Base-by-base conservation (phyloP, 2,329 filamentous ascomycete species). In the Laburnicola sp. region DNA sequence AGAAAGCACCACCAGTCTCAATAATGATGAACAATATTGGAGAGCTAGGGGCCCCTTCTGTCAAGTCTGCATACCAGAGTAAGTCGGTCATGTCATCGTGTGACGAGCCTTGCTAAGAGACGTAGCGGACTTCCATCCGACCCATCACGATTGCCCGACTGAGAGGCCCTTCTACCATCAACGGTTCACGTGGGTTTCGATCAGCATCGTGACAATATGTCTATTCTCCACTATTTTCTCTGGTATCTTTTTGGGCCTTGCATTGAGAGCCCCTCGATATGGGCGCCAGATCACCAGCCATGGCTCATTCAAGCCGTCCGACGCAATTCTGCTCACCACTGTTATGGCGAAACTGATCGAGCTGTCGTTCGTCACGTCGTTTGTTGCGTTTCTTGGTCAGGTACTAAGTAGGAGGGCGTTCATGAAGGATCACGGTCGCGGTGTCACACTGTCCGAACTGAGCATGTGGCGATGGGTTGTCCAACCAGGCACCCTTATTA, bases 331-430 rank as follows among this genome's bases (percentile, higher is more conserved):
- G 1, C 64, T 92, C 0, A 85, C 83, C n/a, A 82, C 87, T 0
- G 71, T 90, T 2, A 75, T 90, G 31, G 87, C 89, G 6, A 93
- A 92, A 71, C 82, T 86, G 0, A 89, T 92, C 41, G 89, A 93
- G 71, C 66, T 92, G 57, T 85, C 86, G 0, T 93, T 91, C 63
- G 87, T 90, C 3, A 90, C 88, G 0, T 85, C 89, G 0, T 88
- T 90, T 53, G 86, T 92, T 1, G 82, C 86, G 0, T 88, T 88
- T 48, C 68, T 92, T 0, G 89, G 89, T 0, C 89, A 94, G 66
- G 81, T 88, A 0, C 73, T 93, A 11, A 90, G 83, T n/a, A 79
- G 87, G 21, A 76, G 86, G 48, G 86, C 88, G 0, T 81, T 89
- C 48, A 79, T 80, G 23, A 81, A 79, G 47, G 75, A 79, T 6